Evolutionary conservation across 768 basidiomycete genomes (phyloP), one percentile per base, ranked within the genome.

Genomic region (Russula abietina): DNA sequence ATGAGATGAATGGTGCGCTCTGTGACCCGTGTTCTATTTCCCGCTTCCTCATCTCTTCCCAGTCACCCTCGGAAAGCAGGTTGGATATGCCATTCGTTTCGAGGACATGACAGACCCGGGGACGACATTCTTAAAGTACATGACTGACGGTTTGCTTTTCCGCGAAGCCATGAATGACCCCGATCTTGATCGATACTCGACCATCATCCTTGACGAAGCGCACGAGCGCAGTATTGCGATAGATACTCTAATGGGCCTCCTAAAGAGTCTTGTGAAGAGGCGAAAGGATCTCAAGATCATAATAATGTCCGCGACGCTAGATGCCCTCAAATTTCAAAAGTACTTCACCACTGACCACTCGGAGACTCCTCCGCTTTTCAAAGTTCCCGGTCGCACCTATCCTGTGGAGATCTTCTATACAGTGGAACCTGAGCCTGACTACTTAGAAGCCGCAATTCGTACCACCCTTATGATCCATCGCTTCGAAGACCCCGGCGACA

Each of bases 101-200:
- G n/a, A n/a, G n/a, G n/a, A n/a, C n/a, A n/a, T n/a, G n/a, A n/a
- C n/a, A n/a, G n/a, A n/a, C n/a, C n/a, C n/a, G n/a, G n/a, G n/a
- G n/a, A n/a, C n/a, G n/a, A n/a, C n/a, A n/a, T n/a, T n/a, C n/a
- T n/a, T n/a, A n/a, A n/a, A n/a, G n/a, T n/a, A n/a, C n/a, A 97
- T 98, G 95, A 99, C 97, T 19, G 97, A 99, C 69, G 97, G 96
- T 83, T 97, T 98, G 93, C 86, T 93, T 60, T 83, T 96, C n/a
- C 87, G 94, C 24, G 94, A 97, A 77, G 93, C 93, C 3, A 99
- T 98, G 95, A 93, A 95, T 74, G 96, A 98, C 74, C 89, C 92
- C 10, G 81, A 84, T 22, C 83, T 98, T 43, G 78, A 81, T 28
- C 85, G 94, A 4, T 99, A 99, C 74, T 96, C 93, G 22, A 98